Conservation (phyloP, 2,329 filamentous ascomycete genomes). For the Arthrobotrys pseudoclavata region DNA sequence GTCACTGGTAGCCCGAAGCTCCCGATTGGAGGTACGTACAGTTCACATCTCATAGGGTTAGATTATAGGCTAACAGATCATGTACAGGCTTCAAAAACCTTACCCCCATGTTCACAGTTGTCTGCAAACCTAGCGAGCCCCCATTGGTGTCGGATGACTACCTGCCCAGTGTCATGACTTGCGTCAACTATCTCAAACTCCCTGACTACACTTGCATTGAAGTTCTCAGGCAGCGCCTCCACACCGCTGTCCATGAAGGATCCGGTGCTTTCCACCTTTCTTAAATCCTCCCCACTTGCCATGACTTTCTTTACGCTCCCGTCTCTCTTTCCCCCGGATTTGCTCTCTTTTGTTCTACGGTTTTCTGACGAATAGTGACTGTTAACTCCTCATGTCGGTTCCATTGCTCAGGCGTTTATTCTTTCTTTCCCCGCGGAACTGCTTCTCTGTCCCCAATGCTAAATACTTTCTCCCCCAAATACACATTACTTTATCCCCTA, state of each 20-base stretch:
- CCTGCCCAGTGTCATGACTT: constrained; percentile 99
- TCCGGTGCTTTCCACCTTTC: constrained; percentile 98
- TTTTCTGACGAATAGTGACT: constrained; percentile 40
- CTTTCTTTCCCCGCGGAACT: constrained; percentile 15
- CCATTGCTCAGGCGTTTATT: constrained; percentile 53
- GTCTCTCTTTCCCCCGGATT: not conserved
- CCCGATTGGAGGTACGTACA: constrained; percentile 88
- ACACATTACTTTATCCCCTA: not conserved
- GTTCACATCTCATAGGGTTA: constrained; percentile 5
- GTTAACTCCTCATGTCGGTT: constrained; percentile 7
- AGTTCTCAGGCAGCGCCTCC: constrained; percentile 81
- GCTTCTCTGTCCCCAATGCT: not conserved
- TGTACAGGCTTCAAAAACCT: constrained; percentile 89
- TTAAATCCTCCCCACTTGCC: constrained; percentile 67
- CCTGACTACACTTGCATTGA: constrained; percentile 89
- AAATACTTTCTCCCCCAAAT: constrained; percentile 6
- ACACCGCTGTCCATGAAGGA: constrained; percentile 90
- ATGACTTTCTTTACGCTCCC: not conserved
- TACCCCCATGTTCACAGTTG: constrained; percentile 98
- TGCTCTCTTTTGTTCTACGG: not conserved
- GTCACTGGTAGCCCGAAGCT: constrained; percentile 98
- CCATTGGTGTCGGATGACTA: constrained; percentile 96
- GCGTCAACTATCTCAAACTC: constrained; percentile 98
- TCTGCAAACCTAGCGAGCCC: constrained; percentile 97
- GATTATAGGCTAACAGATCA: constrained; percentile 46